phyloP scores from a whole-genome alignment of 208 protist genomes.

The Angomonas desouzai region DNA sequence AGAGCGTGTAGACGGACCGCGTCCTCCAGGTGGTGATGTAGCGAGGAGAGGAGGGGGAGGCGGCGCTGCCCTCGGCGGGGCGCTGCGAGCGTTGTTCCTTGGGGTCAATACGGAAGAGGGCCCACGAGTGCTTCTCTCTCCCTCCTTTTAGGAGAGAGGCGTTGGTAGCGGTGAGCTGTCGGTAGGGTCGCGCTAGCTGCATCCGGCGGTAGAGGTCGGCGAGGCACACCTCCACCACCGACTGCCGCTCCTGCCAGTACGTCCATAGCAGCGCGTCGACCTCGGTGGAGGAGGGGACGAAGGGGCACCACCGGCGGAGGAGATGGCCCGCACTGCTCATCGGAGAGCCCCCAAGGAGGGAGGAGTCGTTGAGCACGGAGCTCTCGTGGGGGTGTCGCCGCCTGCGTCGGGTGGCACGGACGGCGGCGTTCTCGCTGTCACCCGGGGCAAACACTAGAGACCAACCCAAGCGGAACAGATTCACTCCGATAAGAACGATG shows the following conservation, averaged over 20 bases:
- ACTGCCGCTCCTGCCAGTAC: neutral
- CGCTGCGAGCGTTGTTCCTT: too few relatives aligned
- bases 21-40: neutral
- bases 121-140: neutral
- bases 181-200: neutral
- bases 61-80: too few relatives aligned
- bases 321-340: neutral
- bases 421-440: slow-evolving; percentile 16
- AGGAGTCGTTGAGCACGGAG: too few relatives aligned
- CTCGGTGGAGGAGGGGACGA: neutral
- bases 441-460: slow-evolving; percentile 15
- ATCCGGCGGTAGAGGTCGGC: neutral
- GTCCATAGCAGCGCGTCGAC: slow-evolving; percentile 7
- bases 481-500: neutral
- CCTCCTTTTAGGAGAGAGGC: neutral
- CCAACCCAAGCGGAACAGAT: slow-evolving; percentile 5
- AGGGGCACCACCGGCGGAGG: neutral
- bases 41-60: neutral
- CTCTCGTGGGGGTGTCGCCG: neutral
- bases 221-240: neutral
- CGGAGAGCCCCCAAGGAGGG: too few relatives aligned
- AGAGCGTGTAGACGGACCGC: neutral
- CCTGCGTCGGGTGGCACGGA: slow-evolving; percentile 8
- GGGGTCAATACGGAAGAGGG: neutral
- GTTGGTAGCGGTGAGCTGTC: slow-evolving; percentile 2